phyloP scores from a whole-genome alignment of 257 asterid species.

The Solanum rostratum region DNA sequence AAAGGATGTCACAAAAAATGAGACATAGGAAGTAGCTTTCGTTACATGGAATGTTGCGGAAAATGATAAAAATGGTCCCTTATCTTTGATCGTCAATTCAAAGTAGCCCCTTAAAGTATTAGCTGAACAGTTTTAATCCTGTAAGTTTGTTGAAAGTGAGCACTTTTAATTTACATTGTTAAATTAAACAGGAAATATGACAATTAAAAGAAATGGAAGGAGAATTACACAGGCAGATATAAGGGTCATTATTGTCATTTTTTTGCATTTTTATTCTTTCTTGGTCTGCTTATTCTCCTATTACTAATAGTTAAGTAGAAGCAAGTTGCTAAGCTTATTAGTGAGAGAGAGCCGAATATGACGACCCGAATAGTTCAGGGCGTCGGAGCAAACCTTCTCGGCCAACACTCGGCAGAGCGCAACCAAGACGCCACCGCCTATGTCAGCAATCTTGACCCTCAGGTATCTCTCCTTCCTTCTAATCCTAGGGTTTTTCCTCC shows the following conservation, averaged over 20 bases:
- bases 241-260: background rate
- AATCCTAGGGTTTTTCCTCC: slow-evolving; percentile 1
- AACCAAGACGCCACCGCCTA: slow-evolving; percentile 96
- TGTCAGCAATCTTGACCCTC: slow-evolving; percentile 86
- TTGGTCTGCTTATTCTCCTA: background rate
- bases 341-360: slow-evolving; percentile 11
- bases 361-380: slow-evolving; percentile 95
- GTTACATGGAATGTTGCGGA: background rate
- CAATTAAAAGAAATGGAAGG: background rate
- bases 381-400: slow-evolving; percentile 87
- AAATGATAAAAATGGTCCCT: background rate
- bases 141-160: background rate
- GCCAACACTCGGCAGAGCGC: slow-evolving; percentile 97
- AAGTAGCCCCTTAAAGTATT: background rate
- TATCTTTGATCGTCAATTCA: background rate
- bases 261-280: background rate
- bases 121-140: background rate
- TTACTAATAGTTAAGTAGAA: background rate
- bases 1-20: no score
- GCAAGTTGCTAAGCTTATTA: background rate
- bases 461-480: slow-evolving; percentile 15
- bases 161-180: background rate
- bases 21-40: background rate
- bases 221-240: background rate
- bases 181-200: background rate